Percentiles rank a stretch among this genome's conserved stretches.
These are phyloP conservation scores for Lizonia empirigonia DNA, from an alignment of 2,329 filamentous ascomycete genomes.

Conservation along the genomic window DNA sequence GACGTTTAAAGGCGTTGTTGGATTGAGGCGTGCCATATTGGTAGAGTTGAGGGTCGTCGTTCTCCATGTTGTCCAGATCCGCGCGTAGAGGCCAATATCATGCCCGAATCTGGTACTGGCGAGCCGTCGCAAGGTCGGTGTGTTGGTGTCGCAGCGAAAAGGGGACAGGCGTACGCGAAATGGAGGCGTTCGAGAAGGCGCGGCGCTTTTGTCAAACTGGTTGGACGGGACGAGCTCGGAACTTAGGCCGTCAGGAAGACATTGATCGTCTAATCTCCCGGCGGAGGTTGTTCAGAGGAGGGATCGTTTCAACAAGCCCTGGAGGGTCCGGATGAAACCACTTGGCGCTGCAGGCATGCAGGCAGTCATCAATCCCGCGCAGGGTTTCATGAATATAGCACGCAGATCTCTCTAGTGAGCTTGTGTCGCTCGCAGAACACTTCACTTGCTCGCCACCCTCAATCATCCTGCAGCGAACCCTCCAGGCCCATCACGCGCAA, in stretches of 20 bases:
- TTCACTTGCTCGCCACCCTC: constrained; percentile 7
- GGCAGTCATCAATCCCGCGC: constrained; percentile 40
- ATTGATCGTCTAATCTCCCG: constrained; percentile 50
- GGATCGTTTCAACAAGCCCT: constrained; percentile 40
- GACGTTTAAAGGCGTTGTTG: constrained; percentile 46
- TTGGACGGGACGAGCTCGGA: constrained; percentile 40
- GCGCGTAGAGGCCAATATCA: constrained; percentile 41
- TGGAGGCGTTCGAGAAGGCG: constrained; percentile 45
- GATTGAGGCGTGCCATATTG: constrained; percentile 44
- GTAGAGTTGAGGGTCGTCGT: constrained; percentile 46
- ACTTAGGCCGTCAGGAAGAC: constrained; percentile 47
- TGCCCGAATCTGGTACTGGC: constrained; percentile 43
- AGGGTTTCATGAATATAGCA: constrained; percentile 42
- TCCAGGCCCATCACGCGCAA: constrained; percentile 15
- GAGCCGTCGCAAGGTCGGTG: constrained; percentile 38
- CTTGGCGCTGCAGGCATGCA: constrained; percentile 46
- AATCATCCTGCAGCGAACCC: constrained; percentile 7
- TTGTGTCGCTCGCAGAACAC: constrained; percentile 14
- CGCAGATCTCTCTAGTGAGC: constrained; percentile 27
- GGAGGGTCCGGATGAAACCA: constrained; percentile 38
- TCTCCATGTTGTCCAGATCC: constrained; percentile 45
- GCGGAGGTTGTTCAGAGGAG: constrained; percentile 48
- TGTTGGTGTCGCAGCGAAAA: constrained; percentile 35
- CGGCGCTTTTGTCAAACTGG: constrained; percentile 41
- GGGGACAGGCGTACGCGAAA: constrained; percentile 33